These are phyloP conservation scores for Penicillium sp. DNA, from an alignment of 2,329 filamentous ascomycete genomes.

Conservation along the genomic window DNA sequence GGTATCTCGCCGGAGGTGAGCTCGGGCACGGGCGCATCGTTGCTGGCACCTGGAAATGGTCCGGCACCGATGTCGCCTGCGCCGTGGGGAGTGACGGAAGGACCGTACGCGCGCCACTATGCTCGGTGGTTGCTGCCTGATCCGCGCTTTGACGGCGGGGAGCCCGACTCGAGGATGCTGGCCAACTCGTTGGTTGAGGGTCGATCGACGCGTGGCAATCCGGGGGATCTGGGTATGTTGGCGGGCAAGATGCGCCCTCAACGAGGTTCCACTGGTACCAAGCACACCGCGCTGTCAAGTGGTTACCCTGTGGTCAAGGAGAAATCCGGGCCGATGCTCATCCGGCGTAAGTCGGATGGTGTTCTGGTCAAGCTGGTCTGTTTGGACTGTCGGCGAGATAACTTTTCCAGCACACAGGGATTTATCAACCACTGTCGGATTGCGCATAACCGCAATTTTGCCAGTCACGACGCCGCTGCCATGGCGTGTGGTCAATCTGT, in stretches of 20 bases:
- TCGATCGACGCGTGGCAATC: slow-evolving; percentile 75
- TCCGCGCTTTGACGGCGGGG: slow-evolving; percentile 73
- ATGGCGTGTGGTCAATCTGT: slow-evolving; percentile 81
- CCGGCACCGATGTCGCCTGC: slow-evolving; percentile 73
- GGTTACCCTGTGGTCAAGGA: slow-evolving; percentile 74
- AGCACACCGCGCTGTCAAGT: slow-evolving; percentile 66
- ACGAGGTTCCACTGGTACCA: slow-evolving; percentile 60
- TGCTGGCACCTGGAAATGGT: slow-evolving; percentile 62
- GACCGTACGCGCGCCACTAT: slow-evolving; percentile 92
- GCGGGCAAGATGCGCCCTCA: slow-evolving; percentile 59
- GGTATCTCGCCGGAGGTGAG: slow-evolving; percentile 66
- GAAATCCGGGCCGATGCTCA: slow-evolving; percentile 76
- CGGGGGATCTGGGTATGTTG: slow-evolving; percentile 53
- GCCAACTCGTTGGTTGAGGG: slow-evolving; percentile 60
- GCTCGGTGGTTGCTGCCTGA: slow-evolving; percentile 93
- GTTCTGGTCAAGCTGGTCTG: slow-evolving; percentile 88
- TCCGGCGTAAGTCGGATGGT: slow-evolving; percentile 79
- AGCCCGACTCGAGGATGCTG: slow-evolving; percentile 23
- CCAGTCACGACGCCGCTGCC: slow-evolving; percentile 93
- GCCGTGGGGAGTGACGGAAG: slow-evolving; percentile 86
- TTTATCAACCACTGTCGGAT: slow-evolving; percentile 99
- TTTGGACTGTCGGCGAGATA: slow-evolving; percentile 79
- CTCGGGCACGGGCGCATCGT: slow-evolving; percentile 69
- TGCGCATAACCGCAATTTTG: slow-evolving; percentile 87
- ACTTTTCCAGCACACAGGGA: slow-evolving; percentile 96